These are phyloP conservation scores for Vaccinium darrowii DNA, from an alignment of 148 eudicot genomes.

Conservation along the genomic window DNA sequence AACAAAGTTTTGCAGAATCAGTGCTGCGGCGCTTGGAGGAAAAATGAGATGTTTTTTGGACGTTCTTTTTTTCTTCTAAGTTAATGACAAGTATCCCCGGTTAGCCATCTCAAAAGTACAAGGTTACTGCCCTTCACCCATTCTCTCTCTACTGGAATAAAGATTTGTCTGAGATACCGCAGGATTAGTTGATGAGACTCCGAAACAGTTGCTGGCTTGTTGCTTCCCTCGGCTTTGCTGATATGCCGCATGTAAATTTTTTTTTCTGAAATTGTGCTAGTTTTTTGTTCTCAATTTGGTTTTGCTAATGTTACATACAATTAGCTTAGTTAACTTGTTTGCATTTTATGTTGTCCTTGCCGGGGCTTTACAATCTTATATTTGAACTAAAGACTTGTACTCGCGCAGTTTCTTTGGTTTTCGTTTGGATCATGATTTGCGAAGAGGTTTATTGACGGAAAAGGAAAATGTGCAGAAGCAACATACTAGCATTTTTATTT, in stretches of 20 bases:
- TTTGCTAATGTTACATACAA: background rate
- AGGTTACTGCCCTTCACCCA: background rate
- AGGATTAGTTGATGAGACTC: background rate
- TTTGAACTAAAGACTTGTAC: background rate
- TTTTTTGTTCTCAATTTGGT: background rate
- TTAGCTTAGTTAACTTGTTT: background rate
- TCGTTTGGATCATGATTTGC: background rate
- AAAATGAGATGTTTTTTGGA: conserved; percentile 24
- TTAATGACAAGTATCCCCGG: background rate
- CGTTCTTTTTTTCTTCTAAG: background rate
- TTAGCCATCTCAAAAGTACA: background rate
- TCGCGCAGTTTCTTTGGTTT: background rate
- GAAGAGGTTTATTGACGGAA: background rate
- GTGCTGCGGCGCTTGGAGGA: conserved; percentile 62
- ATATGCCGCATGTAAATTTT: background rate
- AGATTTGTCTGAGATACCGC: background rate
- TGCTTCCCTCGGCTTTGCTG: background rate
- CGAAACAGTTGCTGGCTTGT: background rate
- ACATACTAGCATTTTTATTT: too few relatives aligned
- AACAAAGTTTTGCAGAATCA: conserved; percentile 76
- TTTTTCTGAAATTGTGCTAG: background rate
- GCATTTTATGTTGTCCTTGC: background rate
- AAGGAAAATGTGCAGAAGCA: background rate
- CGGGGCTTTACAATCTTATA: background rate
- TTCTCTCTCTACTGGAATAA: background rate